Evolutionary conservation across 2,329 filamentous ascomycete genomes (phyloP), one percentile per base, ranked within the genome.

Genomic region (Alternaria burnsii): DNA sequence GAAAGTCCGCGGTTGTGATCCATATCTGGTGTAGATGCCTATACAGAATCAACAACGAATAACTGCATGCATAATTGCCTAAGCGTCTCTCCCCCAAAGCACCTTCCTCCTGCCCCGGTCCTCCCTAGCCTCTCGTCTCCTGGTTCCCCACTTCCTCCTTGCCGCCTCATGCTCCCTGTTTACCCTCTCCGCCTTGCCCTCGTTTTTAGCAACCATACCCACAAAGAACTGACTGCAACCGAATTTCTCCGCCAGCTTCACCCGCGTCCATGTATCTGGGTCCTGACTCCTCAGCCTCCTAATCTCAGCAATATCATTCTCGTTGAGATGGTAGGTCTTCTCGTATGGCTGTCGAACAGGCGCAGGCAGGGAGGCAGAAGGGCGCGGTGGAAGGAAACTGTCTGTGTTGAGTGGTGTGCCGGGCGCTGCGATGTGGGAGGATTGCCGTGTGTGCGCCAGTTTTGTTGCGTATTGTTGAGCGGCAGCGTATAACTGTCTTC

Each of bases 151-250:
- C 77, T 81, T 83, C 57, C 78, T 82, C 80, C 87, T 87, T 44
- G 86, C 82, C 47, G 78, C 82, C 70, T 86, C 83, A 69, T 87
- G 72, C 67, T 79, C 84, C 81, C 63, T 83, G 41, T 76, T 76
- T 11, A 82, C 79, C 61, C 74, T 67, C 67, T 76, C 74, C 60
- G 77, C 78, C 75, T 81, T 80, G 56, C 74, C 76, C 55, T 74
- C 68, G 43, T 67, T 71, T 61, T 83, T 84, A 30, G 84, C 85
- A 63, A 88, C 85, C 80, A 89, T 81, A 10, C 84, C 84, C 46
- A 89, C 83, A 66, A 90, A 90, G 52, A 89, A 84, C 58, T 85
- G 81, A 57, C 83, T 87, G 76, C 88, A 90, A 6, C 85, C 83
- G 72, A 89, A 91, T 71, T 84, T 85, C 74, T 87, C 84, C 40